Evolutionary conservation across 441 rosid species (phyloP), one percentile per base, ranked within the genome.

Genomic region (Adansonia rubrostipa): DNA sequence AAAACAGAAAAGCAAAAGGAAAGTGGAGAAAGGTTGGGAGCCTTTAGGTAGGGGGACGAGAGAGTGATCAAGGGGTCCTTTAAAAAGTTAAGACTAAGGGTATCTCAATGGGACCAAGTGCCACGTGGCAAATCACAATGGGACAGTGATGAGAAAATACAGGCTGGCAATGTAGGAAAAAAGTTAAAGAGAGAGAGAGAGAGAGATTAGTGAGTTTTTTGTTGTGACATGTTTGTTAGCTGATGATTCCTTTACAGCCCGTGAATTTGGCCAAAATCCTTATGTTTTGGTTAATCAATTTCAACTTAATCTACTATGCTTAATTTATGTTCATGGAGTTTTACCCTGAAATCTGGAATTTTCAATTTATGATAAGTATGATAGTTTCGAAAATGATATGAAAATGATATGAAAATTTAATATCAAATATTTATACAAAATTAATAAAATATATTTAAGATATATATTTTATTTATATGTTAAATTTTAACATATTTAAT

Each of bases 121-220:
- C 66, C 76, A 81, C 74, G 42, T 85, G 88, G 82, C 81, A 47
- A 13, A 45, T 10, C 50, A 60, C 33, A 68, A 82, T 10, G 74
- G 82, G 84, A 9, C 57, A 42, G 74, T 68, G 22, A 6, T 83
- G 82, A 44, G 76, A 83, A 77, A 80, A 50, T 57, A 72, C 84
- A 82, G 83, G 88, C 84, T 82, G 88, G 88, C 84, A 67, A 63
- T 85, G 76, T 68, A 9, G 70, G 44, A 33, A 62, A 73, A 28
- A 28, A 19, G 6, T 17, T 7, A 62, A 51, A 56, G 71, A 58
- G 10, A 15, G 73, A 62, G 86, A 69, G 82, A 79, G 1, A 28
- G 17, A 81, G 71, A 83, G 60, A 68, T 8, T 70, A 76, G 80
- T 67, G 83, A 69, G 53, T 3, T 13, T 44, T 83, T 85, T 81